Evolutionary conservation across 169 alveolate species (phyloP), one percentile per base, ranked within the genome.

Genomic region (Miamiensis avidus): DNA sequence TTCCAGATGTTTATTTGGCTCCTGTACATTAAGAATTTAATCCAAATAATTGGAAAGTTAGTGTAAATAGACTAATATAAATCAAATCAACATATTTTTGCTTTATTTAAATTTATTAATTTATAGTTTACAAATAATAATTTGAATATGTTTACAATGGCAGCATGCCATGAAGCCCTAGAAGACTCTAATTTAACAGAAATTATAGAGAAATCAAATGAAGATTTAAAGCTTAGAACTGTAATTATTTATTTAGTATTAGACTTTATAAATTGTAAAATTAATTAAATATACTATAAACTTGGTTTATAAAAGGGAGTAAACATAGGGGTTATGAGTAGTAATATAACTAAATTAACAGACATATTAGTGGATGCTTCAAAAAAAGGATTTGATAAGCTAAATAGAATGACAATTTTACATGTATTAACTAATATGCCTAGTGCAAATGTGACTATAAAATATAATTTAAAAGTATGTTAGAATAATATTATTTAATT

Each of bases 291-390:
- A n/a, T n/a, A n/a, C n/a, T n/a, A n/a, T n/a, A n/a, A n/a, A n/a
- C n/a, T n/a, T n/a, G n/a, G n/a, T n/a, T n/a, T n/a, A n/a, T n/a
- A 11, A 11, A 49, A 49, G 69, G 89, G 90, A 30, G 90, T 86
- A 28, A 86, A 86, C 75, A 75, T 86, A 0, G 90, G 90, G 29
- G 83, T 81, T 20, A 86, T 86, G 90, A 86, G 84, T 75, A 79
- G 87, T 73, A 86, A 84, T 25, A 79, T 81, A 65, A 86, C 87
- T 0, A 86, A 81, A 75, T 26, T 86, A 0, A 86, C 90, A n/a
- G 90, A 86, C 29, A 86, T 86, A 0, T 32, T 86, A 29, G 65
- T 72, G 29, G 81, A 79, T 49, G 81, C 90, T 1, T 78, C 78
- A 1, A 33, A 74, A 29, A 86, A 86, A 81, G 90, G 90, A 26